Conservation (phyloP, 148 eudicot genomes). For the Arctostaphylos glauca region DNA sequence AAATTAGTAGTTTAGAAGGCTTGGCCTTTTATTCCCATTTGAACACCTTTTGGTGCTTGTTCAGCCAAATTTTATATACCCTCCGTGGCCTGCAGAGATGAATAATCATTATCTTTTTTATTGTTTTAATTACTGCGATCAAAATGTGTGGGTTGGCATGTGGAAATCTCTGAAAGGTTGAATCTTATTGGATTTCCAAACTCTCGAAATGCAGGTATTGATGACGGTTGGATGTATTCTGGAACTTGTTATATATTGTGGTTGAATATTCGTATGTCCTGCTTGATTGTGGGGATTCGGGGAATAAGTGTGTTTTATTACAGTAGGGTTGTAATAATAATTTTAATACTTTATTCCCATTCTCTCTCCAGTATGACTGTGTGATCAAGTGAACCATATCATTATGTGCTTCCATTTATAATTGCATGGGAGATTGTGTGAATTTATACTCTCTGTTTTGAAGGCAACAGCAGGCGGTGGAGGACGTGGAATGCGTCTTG, state of each 20-base stretch:
- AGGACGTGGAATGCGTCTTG: constrained; percentile 99
- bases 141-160: background rate
- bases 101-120: background rate
- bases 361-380: background rate
- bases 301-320: background rate
- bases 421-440: background rate
- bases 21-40: background rate
- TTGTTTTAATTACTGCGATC: background rate
- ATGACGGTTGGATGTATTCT: constrained; percentile 1
- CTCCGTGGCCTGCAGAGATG: background rate
- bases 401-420: background rate
- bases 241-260: constrained; percentile 7
- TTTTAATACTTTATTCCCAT: background rate
- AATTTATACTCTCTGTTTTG: constrained; percentile 20
- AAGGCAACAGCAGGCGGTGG: constrained; percentile 99
- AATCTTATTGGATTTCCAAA: constrained; percentile 1
- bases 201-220: background rate
- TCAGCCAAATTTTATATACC: background rate
- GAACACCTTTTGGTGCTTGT: constrained; percentile 3
- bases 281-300: background rate
- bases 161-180: background rate
- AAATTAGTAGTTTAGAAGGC: background rate
- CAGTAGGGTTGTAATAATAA: background rate
- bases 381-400: background rate
- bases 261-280: background rate